A percentile compares a stretch with the other conserved stretches of the same genome.
Evolutionary conservation across 306 rosid species (phyloP).

Genomic region (Lathyrus sativus): DNA sequence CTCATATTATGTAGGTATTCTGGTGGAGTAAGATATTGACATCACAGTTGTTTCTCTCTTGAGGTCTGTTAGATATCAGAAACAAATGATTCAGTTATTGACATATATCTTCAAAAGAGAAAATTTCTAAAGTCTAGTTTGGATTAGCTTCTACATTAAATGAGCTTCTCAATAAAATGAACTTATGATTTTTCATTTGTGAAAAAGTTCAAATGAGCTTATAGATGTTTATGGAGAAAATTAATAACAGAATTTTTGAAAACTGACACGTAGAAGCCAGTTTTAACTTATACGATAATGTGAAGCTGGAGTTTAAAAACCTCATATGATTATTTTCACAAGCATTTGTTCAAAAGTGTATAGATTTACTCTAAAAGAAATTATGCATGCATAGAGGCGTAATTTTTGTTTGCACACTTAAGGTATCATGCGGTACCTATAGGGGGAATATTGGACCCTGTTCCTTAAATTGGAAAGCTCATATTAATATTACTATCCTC

Average conservation of each 20-base stretch:
- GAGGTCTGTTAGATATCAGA: conserved; percentile 7
- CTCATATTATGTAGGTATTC: conserved; percentile 5
- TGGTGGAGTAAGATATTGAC: conserved; percentile 26
- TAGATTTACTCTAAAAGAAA: background rate
- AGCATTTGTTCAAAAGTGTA: background rate
- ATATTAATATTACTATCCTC: background rate
- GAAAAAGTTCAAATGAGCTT: background rate
- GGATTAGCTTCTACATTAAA: background rate
- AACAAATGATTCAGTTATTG: conserved; percentile 16
- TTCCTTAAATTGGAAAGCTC: background rate
- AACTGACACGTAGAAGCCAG: background rate
- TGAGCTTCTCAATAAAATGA: background rate
- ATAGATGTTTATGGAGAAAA: conserved; percentile 4
- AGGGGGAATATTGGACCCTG: no score
- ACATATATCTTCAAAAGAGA: background rate
- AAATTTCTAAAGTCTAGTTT: background rate
- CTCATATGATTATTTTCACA: background rate
- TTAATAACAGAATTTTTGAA: background rate
- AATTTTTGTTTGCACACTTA: background rate
- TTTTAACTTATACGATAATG: background rate
- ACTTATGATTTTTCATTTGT: background rate
- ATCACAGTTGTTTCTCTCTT: conserved; percentile 7
- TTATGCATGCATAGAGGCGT: background rate
- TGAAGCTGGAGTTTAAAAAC: background rate
- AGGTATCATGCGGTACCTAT: no score